Base-by-base conservation (phyloP, 306 rosid species). In the Ceratonia siliqua region DNA sequence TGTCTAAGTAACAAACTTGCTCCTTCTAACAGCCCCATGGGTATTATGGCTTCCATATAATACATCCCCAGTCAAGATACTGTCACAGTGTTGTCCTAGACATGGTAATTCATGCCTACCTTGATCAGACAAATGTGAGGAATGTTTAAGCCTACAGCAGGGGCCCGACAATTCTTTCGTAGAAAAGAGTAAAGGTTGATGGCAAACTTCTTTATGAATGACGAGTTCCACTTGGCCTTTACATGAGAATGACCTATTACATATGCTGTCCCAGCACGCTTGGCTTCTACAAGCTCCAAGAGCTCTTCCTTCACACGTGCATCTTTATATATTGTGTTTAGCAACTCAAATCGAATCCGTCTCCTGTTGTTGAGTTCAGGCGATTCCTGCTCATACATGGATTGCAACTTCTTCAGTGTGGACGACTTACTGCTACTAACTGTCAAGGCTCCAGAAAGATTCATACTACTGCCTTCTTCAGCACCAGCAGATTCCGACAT, bases 41-140 rank as follows among this genome's bases (percentile, higher is more conserved):
- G 72, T 59, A 30, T 58, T 76, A 38, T 50, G 71, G 48, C 73
- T 70, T 73, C 75, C 68, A 67, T 61, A 58, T 53, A 63, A 61
- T 45, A 66, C 79, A 55, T 67, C 62, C 57, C 8, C 53, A 67
- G 70, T 77, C 52, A 33, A 68, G 45, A 46, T 53, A 14, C 8
- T 36, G 65, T 21, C 66, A 35, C 11, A 35, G 27, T 69, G n/a
- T 81, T 67, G 82, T 49, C 70, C 75, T 82, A 90, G 69, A 91
- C 92, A 68, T 85, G 79, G 76, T 89, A 90, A 81, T 89, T 92
- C 92, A 88, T 87, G 35, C 99, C 97, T 27, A 92, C 96, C 82
- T 92, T 87, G 67, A 94, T 92, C 82, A 94, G 85, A 77, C 90
- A 92, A 63, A 84, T 89, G 72, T 84, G 97, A 53, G 97, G 99